phyloP scores from a whole-genome alignment of 2,329 filamentous ascomycete genomes.

The Lecanicillium sp. region DNA sequence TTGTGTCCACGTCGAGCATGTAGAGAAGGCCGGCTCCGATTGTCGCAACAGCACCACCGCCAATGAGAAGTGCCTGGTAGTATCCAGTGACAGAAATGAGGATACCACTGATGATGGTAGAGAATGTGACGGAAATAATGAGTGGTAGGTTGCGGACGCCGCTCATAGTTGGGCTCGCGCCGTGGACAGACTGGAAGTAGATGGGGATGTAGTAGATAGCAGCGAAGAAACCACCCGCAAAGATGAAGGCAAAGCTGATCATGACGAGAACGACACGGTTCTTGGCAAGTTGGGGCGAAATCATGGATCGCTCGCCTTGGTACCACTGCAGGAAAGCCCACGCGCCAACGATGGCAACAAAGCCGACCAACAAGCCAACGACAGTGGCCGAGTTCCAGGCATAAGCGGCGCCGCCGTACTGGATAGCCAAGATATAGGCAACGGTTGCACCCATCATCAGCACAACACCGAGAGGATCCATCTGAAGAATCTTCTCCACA shows the following conservation, averaged over 20 bases:
- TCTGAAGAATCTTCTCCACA: slow-evolving; percentile 32
- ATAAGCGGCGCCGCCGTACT: slow-evolving; percentile 33
- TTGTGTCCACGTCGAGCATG: slow-evolving; percentile 28
- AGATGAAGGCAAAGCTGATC: slow-evolving; percentile 29
- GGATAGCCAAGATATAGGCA: slow-evolving; percentile 31
- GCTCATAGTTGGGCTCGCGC: slow-evolving; percentile 23
- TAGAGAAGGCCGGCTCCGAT: slow-evolving; percentile 36
- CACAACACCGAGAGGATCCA: slow-evolving; percentile 32
- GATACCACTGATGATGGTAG: slow-evolving; percentile 30
- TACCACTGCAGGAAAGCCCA: slow-evolving; percentile 27
- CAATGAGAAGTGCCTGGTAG: slow-evolving; percentile 38
- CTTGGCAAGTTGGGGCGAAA: slow-evolving; percentile 25
- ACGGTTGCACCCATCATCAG: slow-evolving; percentile 32
- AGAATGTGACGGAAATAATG: slow-evolving; percentile 33
- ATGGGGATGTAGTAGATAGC: slow-evolving; percentile 32
- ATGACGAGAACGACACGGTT: slow-evolving; percentile 24
- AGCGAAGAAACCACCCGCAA: slow-evolving; percentile 27
- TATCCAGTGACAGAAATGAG: slow-evolving; percentile 30
- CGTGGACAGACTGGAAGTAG: slow-evolving; percentile 28
- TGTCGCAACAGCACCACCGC: slow-evolving; percentile 33
- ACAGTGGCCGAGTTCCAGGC: slow-evolving; percentile 27
- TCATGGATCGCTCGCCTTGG: slow-evolving; percentile 32
- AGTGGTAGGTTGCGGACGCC: slow-evolving; percentile 31
- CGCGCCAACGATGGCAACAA: slow-evolving; percentile 16
- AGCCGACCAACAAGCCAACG: slow-evolving; percentile 29